Evolutionary conservation across 306 rosid species (phyloP), one percentile per base, ranked within the genome.

Genomic region (Pyrus betulifolia): DNA sequence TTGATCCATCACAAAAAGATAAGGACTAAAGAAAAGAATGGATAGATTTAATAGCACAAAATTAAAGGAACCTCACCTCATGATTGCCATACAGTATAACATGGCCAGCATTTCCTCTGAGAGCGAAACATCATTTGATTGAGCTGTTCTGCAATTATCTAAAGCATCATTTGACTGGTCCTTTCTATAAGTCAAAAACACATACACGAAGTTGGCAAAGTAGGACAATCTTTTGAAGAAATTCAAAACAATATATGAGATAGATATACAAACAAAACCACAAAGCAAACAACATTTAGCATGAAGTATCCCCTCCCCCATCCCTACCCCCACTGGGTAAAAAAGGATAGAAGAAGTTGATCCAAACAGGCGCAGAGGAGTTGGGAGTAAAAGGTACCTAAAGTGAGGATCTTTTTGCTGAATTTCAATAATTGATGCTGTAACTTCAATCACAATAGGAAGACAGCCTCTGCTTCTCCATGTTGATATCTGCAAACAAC

Each of bases 401-500:
- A 87, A 86, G 73, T 21, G 80, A 7, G 96, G 93, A 60, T 95
- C 98, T 40, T 67, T 82, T 57, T 23, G 89, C 40, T 88, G 99
- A 84, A 86, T 84, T 82, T 93, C 93, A 30, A 96, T 71, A 11
- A 92, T 87, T 1, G 93, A 85, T 55, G 97, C 91, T 0, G 99
- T 87, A 62, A 89, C 88, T 58, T 92, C 94, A 17, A 96, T 75
- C 9, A 80, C 80, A 79, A 85, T 90, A 4, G 99, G 99, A 78
- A 96, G 76, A 17, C 90, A 87, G 67, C 98, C 98, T 67, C 97
- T 88, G 83, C 94, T 93, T 74, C 89, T 83, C 98, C 99, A 96
- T 15, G 93, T 70, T 2, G 92, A 84, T 57, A 96, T 83, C 99
- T 96, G 86, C 52, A 82, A 69, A 22, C 15, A 59, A 68, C 28